These are phyloP conservation scores for Peronospora tabacina DNA, from an alignment of 352 stramenopile genomes.

Conservation along the genomic window DNA sequence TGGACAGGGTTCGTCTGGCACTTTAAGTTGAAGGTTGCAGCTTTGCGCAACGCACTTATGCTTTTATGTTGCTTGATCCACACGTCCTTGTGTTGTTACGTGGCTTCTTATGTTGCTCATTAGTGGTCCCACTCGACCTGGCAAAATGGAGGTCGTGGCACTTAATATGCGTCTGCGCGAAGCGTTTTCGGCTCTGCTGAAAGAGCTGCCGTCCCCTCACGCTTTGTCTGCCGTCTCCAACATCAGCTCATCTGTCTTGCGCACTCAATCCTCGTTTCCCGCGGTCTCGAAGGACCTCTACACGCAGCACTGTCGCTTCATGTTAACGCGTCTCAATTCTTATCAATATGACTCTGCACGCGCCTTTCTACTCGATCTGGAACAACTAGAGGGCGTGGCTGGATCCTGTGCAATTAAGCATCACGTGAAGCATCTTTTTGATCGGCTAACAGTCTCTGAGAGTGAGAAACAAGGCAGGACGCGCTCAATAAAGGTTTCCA, in stretches of 20 bases:
- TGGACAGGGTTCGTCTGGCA: neutral
- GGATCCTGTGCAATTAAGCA: constrained; percentile 5
- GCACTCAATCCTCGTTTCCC: neutral
- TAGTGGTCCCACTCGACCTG: neutral
- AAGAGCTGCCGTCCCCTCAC: constrained; percentile 33
- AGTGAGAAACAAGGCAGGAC: constrained; percentile 13
- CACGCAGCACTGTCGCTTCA: constrained; percentile 31
- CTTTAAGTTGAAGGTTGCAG: neutral
- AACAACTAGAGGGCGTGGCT: constrained; percentile 31
- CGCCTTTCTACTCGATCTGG: constrained; percentile 47
- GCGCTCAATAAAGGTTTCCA: constrained; percentile 10
- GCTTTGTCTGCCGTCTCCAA: constrained; percentile 2
- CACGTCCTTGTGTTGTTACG: too few relatives aligned
- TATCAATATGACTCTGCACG: constrained; percentile 53
- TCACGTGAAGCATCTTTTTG: constrained; percentile 11
- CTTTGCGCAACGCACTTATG: neutral
- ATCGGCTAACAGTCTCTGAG: constrained; percentile 10
- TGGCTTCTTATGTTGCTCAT: constrained; percentile 1
- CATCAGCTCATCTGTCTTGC: neutral
- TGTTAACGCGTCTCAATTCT: constrained; percentile 47
- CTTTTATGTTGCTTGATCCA: constrained; percentile 1
- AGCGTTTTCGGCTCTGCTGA: constrained; percentile 53
- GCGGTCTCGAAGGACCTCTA: constrained; percentile 9
- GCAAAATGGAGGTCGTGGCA: constrained; percentile 48
- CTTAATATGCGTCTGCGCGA: constrained; percentile 62